Evolutionary conservation across 805 yeast species (phyloP).

Genomic region (Schwanniomyces polymorphus): DNA sequence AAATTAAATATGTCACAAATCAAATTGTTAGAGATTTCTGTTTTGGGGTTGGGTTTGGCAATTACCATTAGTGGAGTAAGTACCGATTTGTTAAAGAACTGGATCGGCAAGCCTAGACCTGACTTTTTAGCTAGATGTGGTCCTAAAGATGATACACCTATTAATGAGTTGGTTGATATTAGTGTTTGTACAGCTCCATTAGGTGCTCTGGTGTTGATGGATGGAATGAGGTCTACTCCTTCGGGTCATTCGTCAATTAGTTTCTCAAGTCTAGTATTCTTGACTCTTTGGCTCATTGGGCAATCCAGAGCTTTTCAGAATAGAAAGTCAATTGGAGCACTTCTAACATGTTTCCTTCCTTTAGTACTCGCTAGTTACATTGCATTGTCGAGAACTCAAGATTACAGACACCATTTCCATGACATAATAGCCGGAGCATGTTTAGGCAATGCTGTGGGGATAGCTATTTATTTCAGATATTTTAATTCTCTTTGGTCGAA

Average conservation of each 20-base stretch:
- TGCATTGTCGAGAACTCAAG: slow-evolving; percentile 35
- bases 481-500: slow-evolving; percentile 15
- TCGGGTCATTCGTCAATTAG: slow-evolving; percentile 57
- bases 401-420: slow-evolving; percentile 36
- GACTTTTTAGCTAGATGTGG: slow-evolving; percentile 35
- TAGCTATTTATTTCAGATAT: slow-evolving; percentile 25
- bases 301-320: slow-evolving; percentile 27
- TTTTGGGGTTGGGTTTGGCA: slow-evolving; percentile 28
- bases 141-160: slow-evolving; percentile 24
- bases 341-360: slow-evolving; percentile 19
- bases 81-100: slow-evolving; percentile 37
- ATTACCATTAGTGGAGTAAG: slow-evolving; percentile 30
- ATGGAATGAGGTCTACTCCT: slow-evolving; percentile 59
- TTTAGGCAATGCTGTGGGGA: slow-evolving; percentile 29
- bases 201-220: slow-evolving; percentile 32
- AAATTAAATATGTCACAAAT: slow-evolving; percentile 6
- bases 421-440: slow-evolving; percentile 33
- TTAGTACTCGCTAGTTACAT: slow-evolving; percentile 27
- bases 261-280: slow-evolving; percentile 50
- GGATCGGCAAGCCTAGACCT: slow-evolving; percentile 34
- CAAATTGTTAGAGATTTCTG: slow-evolving; percentile 27
- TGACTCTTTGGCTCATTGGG: slow-evolving; percentile 50
- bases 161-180: slow-evolving; percentile 21
- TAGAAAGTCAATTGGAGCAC: slow-evolving; percentile 19
- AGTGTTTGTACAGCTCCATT: slow-evolving; percentile 33